phyloP scores from a whole-genome alignment of 306 rosid species.

The Acacia melanoxylon region DNA sequence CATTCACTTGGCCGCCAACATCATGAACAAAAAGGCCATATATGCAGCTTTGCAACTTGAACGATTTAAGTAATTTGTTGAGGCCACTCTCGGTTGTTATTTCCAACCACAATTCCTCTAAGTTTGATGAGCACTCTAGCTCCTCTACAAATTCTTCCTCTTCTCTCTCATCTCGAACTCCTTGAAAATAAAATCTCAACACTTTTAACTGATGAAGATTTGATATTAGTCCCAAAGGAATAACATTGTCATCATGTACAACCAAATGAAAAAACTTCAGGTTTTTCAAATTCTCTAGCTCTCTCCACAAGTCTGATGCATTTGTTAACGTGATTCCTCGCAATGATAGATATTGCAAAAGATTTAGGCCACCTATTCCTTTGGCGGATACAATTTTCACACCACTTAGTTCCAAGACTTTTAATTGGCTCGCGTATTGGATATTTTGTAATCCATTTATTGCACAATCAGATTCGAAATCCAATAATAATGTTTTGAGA shows the following conservation, averaged over 20 bases:
- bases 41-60: background rate
- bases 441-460: background rate
- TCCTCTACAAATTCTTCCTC: background rate
- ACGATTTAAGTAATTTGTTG: background rate
- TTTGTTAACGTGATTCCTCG: fast-evolving
- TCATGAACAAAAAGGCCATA: background rate
- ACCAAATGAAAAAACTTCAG: background rate
- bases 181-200: background rate
- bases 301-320: too few relatives aligned
- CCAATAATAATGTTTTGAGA: background rate
- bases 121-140: background rate
- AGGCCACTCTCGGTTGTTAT: background rate
- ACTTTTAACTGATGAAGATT: background rate
- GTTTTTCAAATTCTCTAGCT: background rate
- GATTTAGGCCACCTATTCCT: background rate
- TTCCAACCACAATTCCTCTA: background rate
- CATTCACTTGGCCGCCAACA: too few relatives aligned
- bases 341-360: background rate
- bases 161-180: too few relatives aligned
- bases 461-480: fast-evolving
- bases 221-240: background rate
- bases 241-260: fast-evolving
- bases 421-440: background rate
- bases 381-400: too few relatives aligned
- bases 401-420: background rate